Conservation (phyloP, 1,284 basidiomycete species). For the Malassezia sp. region DNA sequence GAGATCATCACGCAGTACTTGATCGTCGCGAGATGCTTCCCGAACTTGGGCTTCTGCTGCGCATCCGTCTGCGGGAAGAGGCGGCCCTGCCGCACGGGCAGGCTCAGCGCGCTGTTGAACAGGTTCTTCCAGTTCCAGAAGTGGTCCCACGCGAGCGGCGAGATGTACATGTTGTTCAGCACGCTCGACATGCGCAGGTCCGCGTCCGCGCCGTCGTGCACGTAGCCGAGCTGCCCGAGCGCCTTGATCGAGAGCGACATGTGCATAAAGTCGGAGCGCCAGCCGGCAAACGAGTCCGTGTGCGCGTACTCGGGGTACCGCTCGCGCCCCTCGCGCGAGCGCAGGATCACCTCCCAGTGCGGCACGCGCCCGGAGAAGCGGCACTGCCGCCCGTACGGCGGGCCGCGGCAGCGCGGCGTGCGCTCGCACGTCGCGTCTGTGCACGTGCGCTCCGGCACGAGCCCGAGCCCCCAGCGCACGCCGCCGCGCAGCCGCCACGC, state of each 20-base stretch:
- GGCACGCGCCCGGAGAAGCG: slow-evolving; percentile 70
- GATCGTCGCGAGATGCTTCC: slow-evolving; percentile 75
- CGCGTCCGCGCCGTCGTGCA: slow-evolving; percentile 24
- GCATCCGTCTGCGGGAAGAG: slow-evolving; percentile 59
- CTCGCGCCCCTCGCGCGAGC: slow-evolving; percentile 51
- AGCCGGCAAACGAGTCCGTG: slow-evolving; percentile 70
- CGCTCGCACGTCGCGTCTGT: slow-evolving; percentile 56
- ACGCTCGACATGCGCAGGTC: background rate
- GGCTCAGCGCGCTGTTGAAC: slow-evolving; percentile 66
- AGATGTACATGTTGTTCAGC: slow-evolving; percentile 70
- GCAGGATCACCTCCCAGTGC: slow-evolving; percentile 66
- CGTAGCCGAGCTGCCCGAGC: slow-evolving; percentile 28
- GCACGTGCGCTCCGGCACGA: slow-evolving; percentile 74
- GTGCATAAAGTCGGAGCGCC: slow-evolving; percentile 89
- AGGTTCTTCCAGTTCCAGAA: slow-evolving; percentile 86
- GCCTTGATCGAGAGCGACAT: slow-evolving; percentile 76
- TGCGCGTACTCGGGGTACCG: slow-evolving; percentile 29
- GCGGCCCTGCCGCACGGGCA: slow-evolving; percentile 75
- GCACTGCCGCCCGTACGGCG: slow-evolving; percentile 63
- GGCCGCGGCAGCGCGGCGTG: slow-evolving; percentile 51
- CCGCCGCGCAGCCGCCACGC: slow-evolving; percentile 63
- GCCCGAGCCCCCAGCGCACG: slow-evolving; percentile 79
- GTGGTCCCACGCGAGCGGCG: slow-evolving; percentile 72
- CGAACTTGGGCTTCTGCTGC: slow-evolving; percentile 71
- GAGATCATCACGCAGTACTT: slow-evolving; percentile 77